Evolutionary conservation across 2,329 filamentous ascomycete genomes (phyloP).

Genomic region (Fonsecaea monophora): DNA sequence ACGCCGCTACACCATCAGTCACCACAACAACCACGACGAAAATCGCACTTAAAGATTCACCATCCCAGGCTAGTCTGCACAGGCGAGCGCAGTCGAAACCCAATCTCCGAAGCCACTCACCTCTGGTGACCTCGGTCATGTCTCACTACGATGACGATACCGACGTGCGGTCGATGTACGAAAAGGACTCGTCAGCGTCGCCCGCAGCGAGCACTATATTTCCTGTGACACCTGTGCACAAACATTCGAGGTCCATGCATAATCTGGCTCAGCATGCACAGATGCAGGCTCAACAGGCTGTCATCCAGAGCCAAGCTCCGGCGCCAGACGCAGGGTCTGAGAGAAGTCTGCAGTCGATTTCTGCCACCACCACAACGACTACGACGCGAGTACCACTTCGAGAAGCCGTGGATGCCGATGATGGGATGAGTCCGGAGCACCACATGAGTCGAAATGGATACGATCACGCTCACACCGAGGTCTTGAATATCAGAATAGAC

Average conservation of each 20-base stretch:
- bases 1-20: slow-evolving; percentile 12
- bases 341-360: slow-evolving; percentile 19
- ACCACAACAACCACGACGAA: slow-evolving; percentile 31
- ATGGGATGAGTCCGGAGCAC: slow-evolving; percentile 21
- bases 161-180: not conserved
- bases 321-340: not conserved
- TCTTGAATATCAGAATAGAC: slow-evolving; percentile 38
- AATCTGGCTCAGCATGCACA: slow-evolving; percentile 23
- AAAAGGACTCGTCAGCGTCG: slow-evolving; percentile 34
- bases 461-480: slow-evolving; percentile 46
- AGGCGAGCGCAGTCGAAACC: slow-evolving; percentile 35
- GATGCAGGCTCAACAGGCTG: not conserved
- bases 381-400: slow-evolving; percentile 39
- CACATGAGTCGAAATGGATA: slow-evolving; percentile 38
- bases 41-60: slow-evolving; percentile 34
- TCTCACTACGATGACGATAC: slow-evolving; percentile 17
- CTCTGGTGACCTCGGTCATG: slow-evolving; percentile 27
- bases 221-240: slow-evolving; percentile 37
- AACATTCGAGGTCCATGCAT: slow-evolving; percentile 33
- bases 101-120: slow-evolving; percentile 34
- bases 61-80: slow-evolving; percentile 27
- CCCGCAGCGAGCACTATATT: slow-evolving; percentile 37
- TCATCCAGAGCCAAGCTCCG: not conserved
- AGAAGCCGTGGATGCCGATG: slow-evolving; percentile 32
- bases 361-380: slow-evolving; percentile 31